These are phyloP conservation scores for Chlamydomonas sp. DNA, from an alignment of 139 green algal genomes.

Conservation along the genomic window DNA sequence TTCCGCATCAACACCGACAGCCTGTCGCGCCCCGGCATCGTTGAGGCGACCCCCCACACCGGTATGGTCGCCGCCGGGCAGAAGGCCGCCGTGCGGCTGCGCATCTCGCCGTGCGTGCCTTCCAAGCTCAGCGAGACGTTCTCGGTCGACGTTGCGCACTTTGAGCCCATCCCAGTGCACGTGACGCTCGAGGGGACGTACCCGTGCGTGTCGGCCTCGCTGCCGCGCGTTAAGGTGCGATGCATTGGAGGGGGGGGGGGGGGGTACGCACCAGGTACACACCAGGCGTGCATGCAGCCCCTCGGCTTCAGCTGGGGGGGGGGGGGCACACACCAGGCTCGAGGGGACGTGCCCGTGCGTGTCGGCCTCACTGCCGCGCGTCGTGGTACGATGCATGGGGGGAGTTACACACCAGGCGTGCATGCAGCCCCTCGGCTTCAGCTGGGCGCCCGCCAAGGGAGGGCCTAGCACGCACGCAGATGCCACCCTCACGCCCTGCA, in stretches of 20 bases:
- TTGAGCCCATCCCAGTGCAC: constrained; percentile 57
- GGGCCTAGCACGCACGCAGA: too few relatives aligned
- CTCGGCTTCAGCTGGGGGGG: too few relatives aligned
- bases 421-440: too few relatives aligned
- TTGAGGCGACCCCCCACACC: constrained; percentile 29
- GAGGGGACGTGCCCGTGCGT: constrained; percentile 62
- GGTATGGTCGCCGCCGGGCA: constrained; percentile 41
- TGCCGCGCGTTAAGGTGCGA: constrained; percentile 51
- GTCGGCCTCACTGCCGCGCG: constrained; percentile 44
- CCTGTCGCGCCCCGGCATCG: constrained; percentile 34
- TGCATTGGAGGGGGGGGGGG: too few relatives aligned
- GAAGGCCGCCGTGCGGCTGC: constrained; percentile 45
- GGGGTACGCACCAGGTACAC: too few relatives aligned
- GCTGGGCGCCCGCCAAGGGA: too few relatives aligned
- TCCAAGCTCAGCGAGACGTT: constrained; percentile 58
- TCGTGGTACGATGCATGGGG: too few relatives aligned
- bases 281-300: too few relatives aligned
- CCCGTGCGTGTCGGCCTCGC: constrained; percentile 38
- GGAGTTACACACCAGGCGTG: too few relatives aligned
- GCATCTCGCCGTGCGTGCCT: constrained; percentile 52
- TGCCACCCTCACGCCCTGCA: too few relatives aligned
- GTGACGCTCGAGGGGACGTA: constrained; percentile 60
- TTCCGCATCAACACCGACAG: constrained; percentile 46
- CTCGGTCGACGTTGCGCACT: constrained; percentile 66
- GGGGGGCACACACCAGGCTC: constrained; percentile 37